Percentiles rank a stretch among this genome's conserved stretches.
Conservation (phyloP, 2,329 filamentous ascomycete species). For the Xylaria sp. region DNA sequence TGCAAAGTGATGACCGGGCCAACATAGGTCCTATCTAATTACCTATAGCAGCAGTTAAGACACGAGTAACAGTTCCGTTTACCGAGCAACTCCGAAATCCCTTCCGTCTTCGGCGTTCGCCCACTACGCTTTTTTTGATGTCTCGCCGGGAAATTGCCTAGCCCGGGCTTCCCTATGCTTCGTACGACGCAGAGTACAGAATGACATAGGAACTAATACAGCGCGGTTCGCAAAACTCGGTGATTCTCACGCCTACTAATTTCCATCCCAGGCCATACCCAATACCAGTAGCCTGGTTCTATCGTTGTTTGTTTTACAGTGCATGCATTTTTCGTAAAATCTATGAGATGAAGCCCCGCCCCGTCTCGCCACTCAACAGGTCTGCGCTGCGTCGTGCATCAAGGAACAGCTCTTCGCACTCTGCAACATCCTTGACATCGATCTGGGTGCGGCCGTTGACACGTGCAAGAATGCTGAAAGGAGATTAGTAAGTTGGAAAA, state of each 20-base stretch:
- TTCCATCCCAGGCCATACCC: conserved; percentile 15
- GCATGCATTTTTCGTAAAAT: conserved; percentile 5
- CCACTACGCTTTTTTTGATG: conserved; percentile 27
- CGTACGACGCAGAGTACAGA: conserved; percentile 29
- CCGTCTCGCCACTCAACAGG: conserved; percentile 72
- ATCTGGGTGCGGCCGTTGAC: conserved; percentile 83
- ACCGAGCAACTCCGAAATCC: conserved; percentile 40
- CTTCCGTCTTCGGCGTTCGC: conserved; percentile 27
- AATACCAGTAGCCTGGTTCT: conserved; percentile 11
- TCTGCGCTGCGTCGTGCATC: conserved; percentile 82
- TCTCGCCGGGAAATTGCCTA: conserved; percentile 33
- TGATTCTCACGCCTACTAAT: conserved; percentile 10
- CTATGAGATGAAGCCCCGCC: conserved; percentile 73
- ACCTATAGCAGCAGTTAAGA: conserved; percentile 17
- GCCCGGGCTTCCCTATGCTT: conserved; percentile 25
- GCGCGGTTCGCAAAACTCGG: conserved; percentile 6
- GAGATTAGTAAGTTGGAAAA: conserved; percentile 38
- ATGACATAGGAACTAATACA: conserved; percentile 17
- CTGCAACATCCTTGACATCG: conserved; percentile 79
- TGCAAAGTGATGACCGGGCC: neutral
- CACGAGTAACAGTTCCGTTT: conserved; percentile 25
- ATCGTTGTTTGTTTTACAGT: conserved; percentile 32
- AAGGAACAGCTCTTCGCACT: conserved; percentile 86
- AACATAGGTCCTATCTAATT: conserved; percentile 15
- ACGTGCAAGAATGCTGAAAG: conserved; percentile 80